Conservation (phyloP, 169 alveolate genomes). For the Babesia divergens region DNA sequence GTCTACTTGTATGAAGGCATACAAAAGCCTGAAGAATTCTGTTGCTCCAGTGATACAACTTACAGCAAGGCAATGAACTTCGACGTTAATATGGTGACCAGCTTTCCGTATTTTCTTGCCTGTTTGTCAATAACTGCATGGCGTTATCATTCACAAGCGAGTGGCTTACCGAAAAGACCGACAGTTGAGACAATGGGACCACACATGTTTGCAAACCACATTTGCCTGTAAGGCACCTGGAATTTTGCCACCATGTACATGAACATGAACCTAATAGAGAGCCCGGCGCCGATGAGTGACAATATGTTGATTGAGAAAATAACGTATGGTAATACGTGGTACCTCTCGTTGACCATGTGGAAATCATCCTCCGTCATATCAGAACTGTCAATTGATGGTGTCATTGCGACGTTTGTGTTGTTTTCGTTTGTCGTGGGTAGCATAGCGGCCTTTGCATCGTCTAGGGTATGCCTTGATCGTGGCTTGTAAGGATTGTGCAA, state of each 20-base stretch:
- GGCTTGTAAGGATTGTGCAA: background rate
- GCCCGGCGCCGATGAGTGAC: constrained; percentile 53
- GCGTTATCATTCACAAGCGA: background rate
- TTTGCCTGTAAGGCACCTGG: constrained; percentile 19
- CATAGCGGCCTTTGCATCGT: constrained; percentile 6
- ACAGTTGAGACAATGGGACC: constrained; percentile 39
- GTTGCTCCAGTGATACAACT: background rate
- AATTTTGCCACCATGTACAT: constrained; percentile 33
- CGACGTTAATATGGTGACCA: constrained; percentile 21
- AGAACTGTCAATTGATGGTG: background rate
- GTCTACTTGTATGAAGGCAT: constrained; percentile 5
- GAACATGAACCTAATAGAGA: constrained; percentile 52
- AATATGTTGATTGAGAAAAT: constrained; percentile 31
- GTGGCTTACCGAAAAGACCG: constrained; percentile 17
- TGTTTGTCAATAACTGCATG: constrained; percentile 48
- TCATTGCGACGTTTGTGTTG: background rate
- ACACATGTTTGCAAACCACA: constrained; percentile 40
- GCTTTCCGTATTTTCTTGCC: constrained; percentile 35
- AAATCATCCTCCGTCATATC: background rate
- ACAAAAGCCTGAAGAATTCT: constrained; percentile 2
- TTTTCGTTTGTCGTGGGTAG: background rate
- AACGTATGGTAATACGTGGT: constrained; percentile 29
- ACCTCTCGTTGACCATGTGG: background rate
- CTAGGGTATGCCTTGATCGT: background rate
- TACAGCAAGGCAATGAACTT: constrained; percentile 34